Conservation (phyloP, 176 grass and related monocot species). For the Luzula sylvatica region DNA sequence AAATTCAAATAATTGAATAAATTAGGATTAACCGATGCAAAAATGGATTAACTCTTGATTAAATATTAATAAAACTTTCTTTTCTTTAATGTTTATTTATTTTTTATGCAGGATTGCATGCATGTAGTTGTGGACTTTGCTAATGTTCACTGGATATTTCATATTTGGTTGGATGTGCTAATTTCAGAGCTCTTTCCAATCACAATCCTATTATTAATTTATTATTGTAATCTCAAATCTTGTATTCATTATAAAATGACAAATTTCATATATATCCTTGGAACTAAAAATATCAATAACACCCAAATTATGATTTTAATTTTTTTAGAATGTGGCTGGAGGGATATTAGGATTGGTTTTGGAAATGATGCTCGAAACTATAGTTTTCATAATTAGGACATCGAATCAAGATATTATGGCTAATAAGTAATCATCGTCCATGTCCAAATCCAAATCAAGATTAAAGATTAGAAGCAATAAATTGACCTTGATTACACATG, state of each 20-base stretch:
- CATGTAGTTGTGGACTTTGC: too few relatives aligned
- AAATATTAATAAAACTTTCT: too few relatives aligned
- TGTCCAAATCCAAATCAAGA: too few relatives aligned
- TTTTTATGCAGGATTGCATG: constrained; percentile 47
- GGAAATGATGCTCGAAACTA: constrained; percentile 77
- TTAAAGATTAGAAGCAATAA: constrained; percentile 41
- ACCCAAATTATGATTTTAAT: not conserved
- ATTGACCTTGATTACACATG: too few relatives aligned
- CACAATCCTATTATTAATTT: constrained; percentile 69
- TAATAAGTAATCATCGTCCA: constrained; percentile 13
- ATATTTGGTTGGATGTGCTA: constrained; percentile 67
- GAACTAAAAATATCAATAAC: too few relatives aligned
- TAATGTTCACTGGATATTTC: constrained; percentile 97
- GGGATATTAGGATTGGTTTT: constrained; percentile 82
- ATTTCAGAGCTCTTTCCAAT: constrained; percentile 70
- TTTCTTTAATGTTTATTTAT: not conserved
- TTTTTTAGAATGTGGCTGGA: constrained; percentile 74
- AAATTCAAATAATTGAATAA: too few relatives aligned
- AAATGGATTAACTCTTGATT: too few relatives aligned
- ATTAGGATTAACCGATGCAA: too few relatives aligned
- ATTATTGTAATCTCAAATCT: too few relatives aligned
- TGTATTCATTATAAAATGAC: not conserved
- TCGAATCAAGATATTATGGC: constrained; percentile 39
- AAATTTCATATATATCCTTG: not conserved
- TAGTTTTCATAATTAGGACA: constrained; percentile 76